Percentiles rank a stretch among this genome's conserved stretches.
phyloP scores from a whole-genome alignment of 208 protist genomes.

The Naegleria lovaniensis region DNA sequence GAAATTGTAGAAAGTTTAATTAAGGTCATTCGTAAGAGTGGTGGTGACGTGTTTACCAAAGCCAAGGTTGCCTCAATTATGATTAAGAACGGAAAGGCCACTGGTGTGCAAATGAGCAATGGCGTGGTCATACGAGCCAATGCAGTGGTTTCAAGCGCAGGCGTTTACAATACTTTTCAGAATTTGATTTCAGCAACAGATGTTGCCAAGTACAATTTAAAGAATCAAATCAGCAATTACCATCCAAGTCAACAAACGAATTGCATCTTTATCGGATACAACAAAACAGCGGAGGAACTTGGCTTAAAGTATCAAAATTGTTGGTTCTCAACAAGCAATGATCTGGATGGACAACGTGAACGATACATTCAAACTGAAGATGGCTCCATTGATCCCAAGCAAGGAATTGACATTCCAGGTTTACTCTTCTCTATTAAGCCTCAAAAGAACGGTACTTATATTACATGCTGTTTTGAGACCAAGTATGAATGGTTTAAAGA shows the following conservation, averaged over 20 bases:
- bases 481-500: constrained; percentile 22
- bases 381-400: not conserved
- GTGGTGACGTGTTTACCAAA: constrained; percentile 28
- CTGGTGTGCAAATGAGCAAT: not conserved
- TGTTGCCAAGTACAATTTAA: not conserved
- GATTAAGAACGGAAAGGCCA: constrained; percentile 15
- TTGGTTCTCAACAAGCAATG: not conserved
- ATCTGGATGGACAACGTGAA: not conserved
- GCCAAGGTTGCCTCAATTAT: constrained; percentile 28
- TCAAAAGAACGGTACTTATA: not conserved
- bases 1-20: constrained; percentile 12
- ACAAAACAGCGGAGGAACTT: not conserved
- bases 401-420: not conserved
- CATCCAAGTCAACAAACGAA: not conserved
- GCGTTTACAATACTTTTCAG: constrained; percentile 12
- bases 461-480: not conserved
- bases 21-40: not conserved
- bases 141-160: constrained; percentile 11
- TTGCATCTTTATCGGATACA: constrained; percentile 24
- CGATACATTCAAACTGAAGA: not conserved
- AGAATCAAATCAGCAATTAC: not conserved
- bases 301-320: not conserved
- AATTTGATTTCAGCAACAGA: not conserved
- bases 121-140: not conserved
- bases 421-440: constrained; percentile 7